These are phyloP conservation scores for Coemansia sp. DNA, from an alignment of 192 early-diverging fungal genomes.

Conservation along the genomic window DNA sequence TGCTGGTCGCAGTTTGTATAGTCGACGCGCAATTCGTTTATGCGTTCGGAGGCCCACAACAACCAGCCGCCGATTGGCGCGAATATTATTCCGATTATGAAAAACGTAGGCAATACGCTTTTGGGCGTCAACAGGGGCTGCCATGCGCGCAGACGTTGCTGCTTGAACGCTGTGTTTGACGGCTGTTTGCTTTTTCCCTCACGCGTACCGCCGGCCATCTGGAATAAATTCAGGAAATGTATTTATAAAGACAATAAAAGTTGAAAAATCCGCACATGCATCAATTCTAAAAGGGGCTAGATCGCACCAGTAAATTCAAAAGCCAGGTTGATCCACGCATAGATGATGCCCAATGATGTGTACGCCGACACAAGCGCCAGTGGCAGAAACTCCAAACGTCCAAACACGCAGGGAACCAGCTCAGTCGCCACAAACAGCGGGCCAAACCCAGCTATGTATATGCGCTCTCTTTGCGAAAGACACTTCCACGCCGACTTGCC, in stretches of 20 bases:
- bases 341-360: slow-evolving; percentile 70
- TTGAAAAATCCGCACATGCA: too few species aligned
- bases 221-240: background rate
- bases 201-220: slow-evolving; percentile 32
- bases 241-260: background rate
- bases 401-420: slow-evolving; percentile 34
- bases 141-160: slow-evolving; percentile 99
- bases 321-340: slow-evolving; percentile 38
- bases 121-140: slow-evolving; percentile 98
- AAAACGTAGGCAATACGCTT: slow-evolving; percentile 94
- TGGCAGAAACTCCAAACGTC: slow-evolving; percentile 72
- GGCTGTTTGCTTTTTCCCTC: slow-evolving; percentile 45
- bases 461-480: slow-evolving; percentile 23
- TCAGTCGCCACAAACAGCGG: slow-evolving; percentile 37
- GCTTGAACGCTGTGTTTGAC: slow-evolving; percentile 94
- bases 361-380: slow-evolving; percentile 80
- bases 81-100: slow-evolving; percentile 91
- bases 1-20: slow-evolving; percentile 81
- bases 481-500: slow-evolving; percentile 34
- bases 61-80: slow-evolving; percentile 92
- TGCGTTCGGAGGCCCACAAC: slow-evolving; percentile 81
- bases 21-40: slow-evolving; percentile 88
- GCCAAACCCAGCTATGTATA: slow-evolving; percentile 28
- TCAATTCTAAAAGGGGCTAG: background rate
- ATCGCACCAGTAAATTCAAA: background rate